phyloP scores from a whole-genome alignment of 2,329 filamentous ascomycete species.

The Sphaerostilbella broomeana region DNA sequence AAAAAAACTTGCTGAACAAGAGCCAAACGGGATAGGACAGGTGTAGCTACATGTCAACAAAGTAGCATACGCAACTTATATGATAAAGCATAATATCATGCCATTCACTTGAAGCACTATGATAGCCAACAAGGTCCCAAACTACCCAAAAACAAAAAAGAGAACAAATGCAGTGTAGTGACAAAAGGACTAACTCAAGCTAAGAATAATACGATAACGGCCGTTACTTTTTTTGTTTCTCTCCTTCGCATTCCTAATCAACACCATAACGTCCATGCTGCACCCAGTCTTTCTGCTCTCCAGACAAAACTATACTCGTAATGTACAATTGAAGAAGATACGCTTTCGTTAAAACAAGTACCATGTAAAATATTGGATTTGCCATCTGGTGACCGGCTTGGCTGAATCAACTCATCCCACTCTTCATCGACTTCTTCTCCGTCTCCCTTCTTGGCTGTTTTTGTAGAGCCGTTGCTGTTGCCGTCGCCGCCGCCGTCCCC shows the following conservation, averaged over 20 bases:
- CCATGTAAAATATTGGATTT: not conserved
- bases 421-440: not conserved
- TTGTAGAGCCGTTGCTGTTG: no score
- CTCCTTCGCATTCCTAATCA: constrained; percentile 2
- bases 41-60: not conserved
- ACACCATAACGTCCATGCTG: constrained; percentile 8
- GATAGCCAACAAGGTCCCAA: not conserved
- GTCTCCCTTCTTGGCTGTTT: not conserved
- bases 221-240: no score
- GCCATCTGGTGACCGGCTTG: not conserved
- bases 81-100: constrained; percentile 1
- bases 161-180: not conserved
- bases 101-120: no score
- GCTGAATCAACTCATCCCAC: not conserved
- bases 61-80: not conserved
- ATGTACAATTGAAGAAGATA: constrained; percentile 12
- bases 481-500: not conserved
- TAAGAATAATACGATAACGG: no score
- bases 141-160: constrained; percentile 7
- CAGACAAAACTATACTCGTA: constrained; percentile 9
- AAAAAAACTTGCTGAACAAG: no score
- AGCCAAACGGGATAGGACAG: no score
- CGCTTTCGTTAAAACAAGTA: constrained; percentile 10
- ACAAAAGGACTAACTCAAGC: no score
- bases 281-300: constrained; percentile 8